Base-by-base conservation (phyloP, 2,329 filamentous ascomycete species). In the Cladobotryum protrusum region DNA sequence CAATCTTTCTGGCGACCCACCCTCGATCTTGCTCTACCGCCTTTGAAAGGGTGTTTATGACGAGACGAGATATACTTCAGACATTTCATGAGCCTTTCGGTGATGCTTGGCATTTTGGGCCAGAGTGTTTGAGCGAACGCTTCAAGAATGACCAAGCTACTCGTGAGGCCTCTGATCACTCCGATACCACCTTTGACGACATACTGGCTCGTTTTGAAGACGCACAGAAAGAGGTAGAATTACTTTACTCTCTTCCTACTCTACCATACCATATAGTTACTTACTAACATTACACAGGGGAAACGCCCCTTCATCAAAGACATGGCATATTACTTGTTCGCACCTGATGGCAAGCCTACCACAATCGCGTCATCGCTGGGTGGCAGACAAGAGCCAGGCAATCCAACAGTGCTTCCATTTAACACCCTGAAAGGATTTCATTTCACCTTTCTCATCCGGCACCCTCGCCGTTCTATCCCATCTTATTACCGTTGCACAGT, bases 41-140 rank as follows among this genome's bases (percentile, higher is more conserved):
- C 29, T 99, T 97, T 73, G 93, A 99, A 76, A 79, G 92, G 70
- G 92, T 97, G 57, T 97, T 99, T 70, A 96, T 97, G 92, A 96
- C 91, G 60, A 86, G 89, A 59, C 81, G 81, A 59, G 85, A 95
- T 63, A 83, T 78, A 48, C 79, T 97, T 52, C 77, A 85, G 61
- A 95, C 89, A 66, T 77, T 93, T 60, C 93, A 97, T 68, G 93
- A 99, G 73, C 93, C 93, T 5, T 97, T 97, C 70, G 92, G 92
- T 48, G 93, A 97, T 71, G 87, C 91, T 54, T 97, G 92, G 66
- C 97, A 97, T 73, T 97, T 86, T 64, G 92, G 93, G 47, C 91
- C 92, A 6, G 93, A 99, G 72, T 81, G 89, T 59, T 77, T 97
- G 59, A 85, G 87, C 62, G 73, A 80, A 47, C 82, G 93, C 61